Evolutionary conservation across 306 rosid species (phyloP).

Genomic region (Luffa aegyptiaca): DNA sequence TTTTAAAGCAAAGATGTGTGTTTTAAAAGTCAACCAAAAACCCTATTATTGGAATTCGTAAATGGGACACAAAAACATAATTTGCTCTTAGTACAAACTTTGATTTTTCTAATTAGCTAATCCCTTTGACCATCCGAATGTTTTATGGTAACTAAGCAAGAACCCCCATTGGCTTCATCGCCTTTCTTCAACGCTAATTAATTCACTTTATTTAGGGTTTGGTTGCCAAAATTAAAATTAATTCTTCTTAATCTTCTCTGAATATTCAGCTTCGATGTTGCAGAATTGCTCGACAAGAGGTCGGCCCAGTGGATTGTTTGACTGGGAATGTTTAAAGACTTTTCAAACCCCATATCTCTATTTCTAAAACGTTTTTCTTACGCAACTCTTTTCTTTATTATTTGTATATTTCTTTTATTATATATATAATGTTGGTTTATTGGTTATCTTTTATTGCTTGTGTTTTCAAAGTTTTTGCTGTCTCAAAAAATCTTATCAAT

Average conservation of each 20-base stretch:
- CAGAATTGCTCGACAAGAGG: not conserved
- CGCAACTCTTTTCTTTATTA: not conserved
- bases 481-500: too few relatives aligned
- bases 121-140: not conserved
- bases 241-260: not conserved
- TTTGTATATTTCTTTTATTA: too few relatives aligned
- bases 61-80: not conserved
- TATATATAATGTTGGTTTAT: too few relatives aligned
- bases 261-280: not conserved
- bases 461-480: not conserved
- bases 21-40: not conserved
- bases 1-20: not conserved
- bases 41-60: not conserved
- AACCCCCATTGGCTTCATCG: not conserved
- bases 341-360: not conserved
- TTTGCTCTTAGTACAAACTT: not conserved
- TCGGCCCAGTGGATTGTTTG: not conserved
- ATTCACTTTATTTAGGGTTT: not conserved
- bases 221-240: not conserved
- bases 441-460: not conserved
- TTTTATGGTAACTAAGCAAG: not conserved
- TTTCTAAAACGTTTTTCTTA: not conserved
- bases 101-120: not conserved
- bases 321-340: not conserved
- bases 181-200: not conserved